Evolutionary conservation across 768 basidiomycete genomes (phyloP).

Genomic region (Boletus huronensis): DNA sequence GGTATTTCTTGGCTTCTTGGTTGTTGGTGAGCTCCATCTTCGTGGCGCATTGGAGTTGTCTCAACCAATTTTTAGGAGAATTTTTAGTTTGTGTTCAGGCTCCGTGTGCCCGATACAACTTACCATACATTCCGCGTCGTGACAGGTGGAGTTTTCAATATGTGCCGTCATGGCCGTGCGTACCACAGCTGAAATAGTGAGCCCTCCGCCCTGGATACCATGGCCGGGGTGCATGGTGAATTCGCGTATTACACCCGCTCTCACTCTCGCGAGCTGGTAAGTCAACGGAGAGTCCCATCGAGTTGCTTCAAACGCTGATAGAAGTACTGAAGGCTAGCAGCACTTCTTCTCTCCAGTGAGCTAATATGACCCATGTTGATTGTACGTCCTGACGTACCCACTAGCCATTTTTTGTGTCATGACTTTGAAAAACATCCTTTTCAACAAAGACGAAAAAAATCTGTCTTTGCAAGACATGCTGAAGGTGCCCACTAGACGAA

Average conservation of each 20-base stretch:
- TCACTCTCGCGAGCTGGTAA: conserved; percentile 24
- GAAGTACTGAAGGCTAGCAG: conserved; percentile 10
- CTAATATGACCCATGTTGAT: background rate
- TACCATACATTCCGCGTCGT: background rate
- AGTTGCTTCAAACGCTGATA: background rate
- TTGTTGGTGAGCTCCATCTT: conserved; percentile 13
- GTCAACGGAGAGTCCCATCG: background rate
- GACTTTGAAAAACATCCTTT: conserved; percentile 14
- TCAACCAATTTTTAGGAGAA: conserved; percentile 8
- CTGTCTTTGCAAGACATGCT: background rate
- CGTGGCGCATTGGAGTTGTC: background rate
- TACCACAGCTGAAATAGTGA: conserved; percentile 7
- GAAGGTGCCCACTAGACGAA: background rate
- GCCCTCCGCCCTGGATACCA: conserved; percentile 16
- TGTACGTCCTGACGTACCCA: background rate
- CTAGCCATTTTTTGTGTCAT: conserved; percentile 17
- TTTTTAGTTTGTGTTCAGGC: conserved; percentile 11
- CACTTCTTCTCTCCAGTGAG: conserved; percentile 20
- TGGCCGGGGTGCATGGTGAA: conserved; percentile 15
- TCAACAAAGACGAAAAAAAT: background rate
- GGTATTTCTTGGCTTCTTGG: conserved; percentile 10
- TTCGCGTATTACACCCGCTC: conserved; percentile 8
- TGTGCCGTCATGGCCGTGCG: conserved; percentile 15
- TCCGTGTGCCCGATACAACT: background rate
- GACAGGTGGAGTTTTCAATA: conserved; percentile 17